Conservation (phyloP, 108 stramenopile genomes). For the Pseudonitzschia multistriata region DNA sequence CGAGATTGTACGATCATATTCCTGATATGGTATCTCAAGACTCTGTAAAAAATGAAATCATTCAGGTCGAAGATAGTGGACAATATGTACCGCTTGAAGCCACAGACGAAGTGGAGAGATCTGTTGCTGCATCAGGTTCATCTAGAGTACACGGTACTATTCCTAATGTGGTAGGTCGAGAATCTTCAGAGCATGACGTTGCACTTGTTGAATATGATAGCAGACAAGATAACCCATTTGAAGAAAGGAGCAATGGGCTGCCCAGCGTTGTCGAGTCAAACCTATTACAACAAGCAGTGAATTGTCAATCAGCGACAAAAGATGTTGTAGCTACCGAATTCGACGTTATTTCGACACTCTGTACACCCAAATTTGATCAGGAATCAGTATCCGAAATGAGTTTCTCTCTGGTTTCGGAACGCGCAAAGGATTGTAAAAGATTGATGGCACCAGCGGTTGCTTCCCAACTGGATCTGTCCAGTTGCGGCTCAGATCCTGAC, state of each 20-base stretch:
- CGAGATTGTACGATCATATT: too few relatives aligned
- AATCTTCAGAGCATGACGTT: too few relatives aligned
- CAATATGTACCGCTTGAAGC: neutral
- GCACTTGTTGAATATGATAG: too few relatives aligned
- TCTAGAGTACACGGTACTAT: too few relatives aligned
- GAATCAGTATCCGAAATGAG: conserved; percentile 7
- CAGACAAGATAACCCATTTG: neutral
- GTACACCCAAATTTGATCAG: conserved; percentile 2
- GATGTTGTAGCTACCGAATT: neutral
- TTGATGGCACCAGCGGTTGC: neutral
- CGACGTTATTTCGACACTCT: neutral
- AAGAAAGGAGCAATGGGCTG: neutral
- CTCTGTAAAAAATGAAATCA: neutral
- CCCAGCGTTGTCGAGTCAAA: neutral
- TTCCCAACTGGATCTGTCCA: neutral
- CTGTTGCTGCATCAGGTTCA: too few relatives aligned
- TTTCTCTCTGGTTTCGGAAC: neutral
- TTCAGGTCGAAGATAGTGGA: neutral
- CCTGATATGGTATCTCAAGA: neutral
- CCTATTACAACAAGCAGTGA: neutral
- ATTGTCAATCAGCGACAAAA: neutral
- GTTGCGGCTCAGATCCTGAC: neutral
- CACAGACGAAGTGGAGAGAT: too few relatives aligned
- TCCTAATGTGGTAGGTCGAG: too few relatives aligned
- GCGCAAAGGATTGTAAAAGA: neutral